Conservation (phyloP, 345 rosid genomes). For the Carallia brachiata region DNA sequence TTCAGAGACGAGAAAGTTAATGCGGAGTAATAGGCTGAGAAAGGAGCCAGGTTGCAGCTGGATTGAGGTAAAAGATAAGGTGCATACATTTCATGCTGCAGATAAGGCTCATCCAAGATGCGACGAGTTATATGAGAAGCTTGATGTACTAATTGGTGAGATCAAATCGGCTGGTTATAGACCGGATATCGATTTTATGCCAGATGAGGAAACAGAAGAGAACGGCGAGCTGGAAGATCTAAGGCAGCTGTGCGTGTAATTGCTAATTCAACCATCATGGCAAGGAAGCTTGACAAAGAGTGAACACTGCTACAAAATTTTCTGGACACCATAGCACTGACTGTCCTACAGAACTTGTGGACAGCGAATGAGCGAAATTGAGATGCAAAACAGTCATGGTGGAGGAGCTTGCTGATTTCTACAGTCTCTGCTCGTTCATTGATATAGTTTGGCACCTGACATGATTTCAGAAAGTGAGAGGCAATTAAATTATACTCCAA, state of each 20-base stretch:
- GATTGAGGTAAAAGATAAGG: slow-evolving; percentile 79
- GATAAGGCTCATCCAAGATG: slow-evolving; percentile 69
- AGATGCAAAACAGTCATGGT: too few species aligned
- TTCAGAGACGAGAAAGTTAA: slow-evolving; percentile 57
- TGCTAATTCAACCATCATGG: neutral
- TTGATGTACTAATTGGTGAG: slow-evolving; percentile 53
- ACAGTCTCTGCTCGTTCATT: too few species aligned
- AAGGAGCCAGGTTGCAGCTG: slow-evolving; percentile 98
- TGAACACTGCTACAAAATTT: neutral
- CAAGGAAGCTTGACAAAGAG: neutral
- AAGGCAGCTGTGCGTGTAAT: neutral
- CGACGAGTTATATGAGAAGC: slow-evolving; percentile 55
- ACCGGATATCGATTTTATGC: slow-evolving; percentile 18
- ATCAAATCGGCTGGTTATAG: slow-evolving; percentile 42
- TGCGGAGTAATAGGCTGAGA: slow-evolving; percentile 62
- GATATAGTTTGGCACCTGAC: too few species aligned
- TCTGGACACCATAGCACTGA: too few species aligned
- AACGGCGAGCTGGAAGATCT: slow-evolving; percentile 1
- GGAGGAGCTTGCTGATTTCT: too few species aligned
- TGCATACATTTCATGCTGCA: slow-evolving; percentile 64
- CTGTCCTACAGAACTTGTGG: too few species aligned
- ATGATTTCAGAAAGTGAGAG: too few species aligned
- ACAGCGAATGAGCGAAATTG: too few species aligned
- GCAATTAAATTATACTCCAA: too few species aligned
- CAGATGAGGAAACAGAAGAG: slow-evolving; percentile 14